These are phyloP conservation scores for Kondoa malvinella DNA, from an alignment of 768 basidiomycete species.

Conservation along the genomic window DNA sequence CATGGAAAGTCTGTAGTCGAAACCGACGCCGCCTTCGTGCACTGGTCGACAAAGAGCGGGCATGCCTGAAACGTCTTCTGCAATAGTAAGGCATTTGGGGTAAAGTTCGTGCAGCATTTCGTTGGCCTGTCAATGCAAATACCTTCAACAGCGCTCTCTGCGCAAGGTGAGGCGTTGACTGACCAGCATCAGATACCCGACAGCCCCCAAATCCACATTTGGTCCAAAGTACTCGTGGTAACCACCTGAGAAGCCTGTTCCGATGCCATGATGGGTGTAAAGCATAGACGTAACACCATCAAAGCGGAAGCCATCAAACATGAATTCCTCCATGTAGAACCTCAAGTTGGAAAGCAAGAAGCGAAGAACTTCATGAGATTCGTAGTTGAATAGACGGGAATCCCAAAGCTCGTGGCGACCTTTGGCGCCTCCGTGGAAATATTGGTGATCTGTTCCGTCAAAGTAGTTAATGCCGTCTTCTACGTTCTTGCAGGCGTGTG, in stretches of 20 bases:
- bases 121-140: conserved; percentile 51
- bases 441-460: conserved; percentile 91
- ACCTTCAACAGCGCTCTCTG: neutral
- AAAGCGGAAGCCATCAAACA: conserved; percentile 94
- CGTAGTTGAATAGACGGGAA: conserved; percentile 89
- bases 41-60: conserved; percentile 74
- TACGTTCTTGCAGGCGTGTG: conserved; percentile 94
- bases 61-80: conserved; percentile 99
- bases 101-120: conserved; percentile 67
- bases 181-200: conserved; percentile 94
- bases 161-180: conserved; percentile 30
- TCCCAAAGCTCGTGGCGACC: conserved; percentile 96
- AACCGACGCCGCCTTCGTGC: conserved; percentile 71
- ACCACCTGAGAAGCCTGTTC: conserved; percentile 89
- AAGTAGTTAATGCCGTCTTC: conserved; percentile 88
- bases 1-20: conserved; percentile 97
- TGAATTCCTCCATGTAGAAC: conserved; percentile 87
- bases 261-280: conserved; percentile 95
- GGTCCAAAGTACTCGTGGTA: conserved; percentile 97
- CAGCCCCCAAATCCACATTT: conserved; percentile 64
- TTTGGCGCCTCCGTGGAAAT: conserved; percentile 85
- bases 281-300: conserved; percentile 99
- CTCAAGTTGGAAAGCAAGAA: conserved; percentile 90
- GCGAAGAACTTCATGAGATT: conserved; percentile 76
- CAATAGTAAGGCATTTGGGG: conserved; percentile 68